Conservation (phyloP, 176 grass and related monocot genomes). For the Oryza punctata region DNA sequence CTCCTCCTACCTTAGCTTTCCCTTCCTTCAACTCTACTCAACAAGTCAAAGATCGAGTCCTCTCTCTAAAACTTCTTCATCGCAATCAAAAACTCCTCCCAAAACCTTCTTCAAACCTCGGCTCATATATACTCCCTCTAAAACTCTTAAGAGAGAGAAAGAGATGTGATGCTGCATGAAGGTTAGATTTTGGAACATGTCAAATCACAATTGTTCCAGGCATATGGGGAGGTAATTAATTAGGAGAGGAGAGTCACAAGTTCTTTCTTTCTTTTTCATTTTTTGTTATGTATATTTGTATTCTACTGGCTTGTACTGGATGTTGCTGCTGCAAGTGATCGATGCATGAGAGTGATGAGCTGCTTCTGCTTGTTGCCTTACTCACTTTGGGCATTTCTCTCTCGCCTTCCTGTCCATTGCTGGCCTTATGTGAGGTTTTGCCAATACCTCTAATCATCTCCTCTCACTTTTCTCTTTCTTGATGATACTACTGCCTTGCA, state of each 20-base stretch:
- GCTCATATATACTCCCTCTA: background rate
- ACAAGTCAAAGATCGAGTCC: conserved; percentile 20
- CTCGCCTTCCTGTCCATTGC: conserved; percentile 37
- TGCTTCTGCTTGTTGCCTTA: conserved; percentile 55
- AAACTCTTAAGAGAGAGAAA: conserved; percentile 1
- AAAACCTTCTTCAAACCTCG: background rate
- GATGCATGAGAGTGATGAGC: conserved; percentile 39
- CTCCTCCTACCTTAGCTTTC: conserved; percentile 53
- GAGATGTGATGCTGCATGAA: conserved; percentile 16
- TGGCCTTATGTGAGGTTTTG: conserved; percentile 38
- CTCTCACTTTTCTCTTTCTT: conserved; percentile 11
- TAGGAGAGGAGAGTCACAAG: conserved; percentile 36
- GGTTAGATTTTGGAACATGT: conserved; percentile 70
- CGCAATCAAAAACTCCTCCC: conserved; percentile 25
- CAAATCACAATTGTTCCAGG: conserved; percentile 70
- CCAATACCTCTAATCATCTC: conserved; percentile 32
- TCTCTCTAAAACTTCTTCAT: conserved; percentile 22
- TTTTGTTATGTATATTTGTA: background rate
- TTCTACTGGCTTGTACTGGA: conserved; percentile 6
- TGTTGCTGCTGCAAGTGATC: conserved; percentile 23
- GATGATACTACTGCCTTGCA: conserved; percentile 45
- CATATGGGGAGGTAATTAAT: conserved; percentile 39
- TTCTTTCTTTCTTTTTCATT: background rate
- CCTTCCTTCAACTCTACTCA: conserved; percentile 94
- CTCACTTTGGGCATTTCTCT: conserved; percentile 50